A percentile compares a stretch with the other conserved stretches of the same genome.
These are phyloP conservation scores for Fusarium scirpi DNA, from an alignment of 2,329 filamentous ascomycete species.

Conservation along the genomic window DNA sequence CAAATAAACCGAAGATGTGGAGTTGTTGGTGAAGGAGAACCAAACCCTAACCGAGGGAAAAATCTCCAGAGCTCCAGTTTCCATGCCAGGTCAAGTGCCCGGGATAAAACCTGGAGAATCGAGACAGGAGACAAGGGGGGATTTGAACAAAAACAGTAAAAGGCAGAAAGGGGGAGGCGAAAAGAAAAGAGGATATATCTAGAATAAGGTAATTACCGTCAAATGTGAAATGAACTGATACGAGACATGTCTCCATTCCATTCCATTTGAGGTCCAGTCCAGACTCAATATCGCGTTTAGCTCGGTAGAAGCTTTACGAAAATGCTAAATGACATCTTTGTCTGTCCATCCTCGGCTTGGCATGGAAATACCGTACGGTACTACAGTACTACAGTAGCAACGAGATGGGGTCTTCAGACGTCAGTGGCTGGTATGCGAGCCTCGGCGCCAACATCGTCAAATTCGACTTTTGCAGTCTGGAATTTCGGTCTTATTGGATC, in stretches of 20 bases:
- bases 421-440: slow-evolving; percentile 35
- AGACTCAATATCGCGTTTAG: slow-evolving; percentile 7
- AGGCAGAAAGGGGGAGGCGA: slow-evolving; percentile 22
- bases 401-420: slow-evolving; percentile 19
- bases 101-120: slow-evolving; percentile 28
- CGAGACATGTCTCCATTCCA: slow-evolving; percentile 24
- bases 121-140: not conserved
- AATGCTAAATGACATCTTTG: not conserved
- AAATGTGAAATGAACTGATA: slow-evolving; percentile 10
- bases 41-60: slow-evolving; percentile 25
- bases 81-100: not conserved
- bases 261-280: slow-evolving; percentile 4
- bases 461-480: slow-evolving; percentile 11
- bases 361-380: not conserved
- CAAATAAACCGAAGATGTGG: slow-evolving; percentile 37
- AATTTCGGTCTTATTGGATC: slow-evolving; percentile 30
- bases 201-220: not conserved
- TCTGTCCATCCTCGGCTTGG: slow-evolving; percentile 4
- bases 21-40: slow-evolving; percentile 1
- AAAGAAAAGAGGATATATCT: not conserved
- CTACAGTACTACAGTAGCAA: not conserved
- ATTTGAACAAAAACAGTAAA: not conserved
- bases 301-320: slow-evolving; percentile 8
- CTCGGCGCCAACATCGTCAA: slow-evolving; percentile 7
- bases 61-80: slow-evolving; percentile 15